Evolutionary conservation across 306 rosid genomes (phyloP).

Genomic region (Echinosophora koreensis): DNA sequence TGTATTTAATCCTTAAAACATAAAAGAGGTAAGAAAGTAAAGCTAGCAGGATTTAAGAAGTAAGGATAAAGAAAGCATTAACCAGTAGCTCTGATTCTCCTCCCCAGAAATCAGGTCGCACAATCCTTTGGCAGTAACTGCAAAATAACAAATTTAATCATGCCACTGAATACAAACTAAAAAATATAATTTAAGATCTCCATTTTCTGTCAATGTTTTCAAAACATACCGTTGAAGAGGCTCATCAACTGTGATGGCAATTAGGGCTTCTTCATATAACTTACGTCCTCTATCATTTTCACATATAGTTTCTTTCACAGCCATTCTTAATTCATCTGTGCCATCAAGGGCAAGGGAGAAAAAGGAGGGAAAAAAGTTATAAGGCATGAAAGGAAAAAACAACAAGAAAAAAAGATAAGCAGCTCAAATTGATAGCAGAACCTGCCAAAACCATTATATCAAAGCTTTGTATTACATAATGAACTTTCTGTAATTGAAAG

Average conservation of each 20-base stretch:
- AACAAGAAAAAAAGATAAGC: conserved; percentile 19
- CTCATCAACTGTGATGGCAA: conserved; percentile 91
- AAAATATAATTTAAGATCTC: conserved; percentile 28
- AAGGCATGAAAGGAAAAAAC: conserved; percentile 19
- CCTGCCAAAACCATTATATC: conserved; percentile 27
- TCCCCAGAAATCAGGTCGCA: conserved; percentile 91
- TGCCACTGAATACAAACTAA: not conserved
- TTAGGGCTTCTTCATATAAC: conserved; percentile 79
- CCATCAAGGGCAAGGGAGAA: conserved; percentile 20
- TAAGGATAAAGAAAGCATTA: conserved; percentile 47
- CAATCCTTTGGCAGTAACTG: conserved; percentile 91
- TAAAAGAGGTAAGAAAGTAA: conserved; percentile 3
- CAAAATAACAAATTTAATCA: conserved; percentile 41
- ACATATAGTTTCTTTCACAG: conserved; percentile 89
- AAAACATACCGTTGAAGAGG: conserved; percentile 73
- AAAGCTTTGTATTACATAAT: conserved; percentile 15
- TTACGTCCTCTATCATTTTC: conserved; percentile 66
- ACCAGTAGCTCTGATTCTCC: conserved; percentile 98
- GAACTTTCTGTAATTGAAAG: conserved; percentile 31
- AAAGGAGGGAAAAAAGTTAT: not conserved
- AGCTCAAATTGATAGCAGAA: conserved; percentile 32
- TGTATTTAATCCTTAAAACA: conserved; percentile 13
- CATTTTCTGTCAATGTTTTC: conserved; percentile 34
- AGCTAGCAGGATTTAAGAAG: conserved; percentile 14
- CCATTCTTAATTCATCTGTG: conserved; percentile 89